Base-by-base conservation (phyloP, 306 rosid species). In the Amphicarpaea edgeworthii region DNA sequence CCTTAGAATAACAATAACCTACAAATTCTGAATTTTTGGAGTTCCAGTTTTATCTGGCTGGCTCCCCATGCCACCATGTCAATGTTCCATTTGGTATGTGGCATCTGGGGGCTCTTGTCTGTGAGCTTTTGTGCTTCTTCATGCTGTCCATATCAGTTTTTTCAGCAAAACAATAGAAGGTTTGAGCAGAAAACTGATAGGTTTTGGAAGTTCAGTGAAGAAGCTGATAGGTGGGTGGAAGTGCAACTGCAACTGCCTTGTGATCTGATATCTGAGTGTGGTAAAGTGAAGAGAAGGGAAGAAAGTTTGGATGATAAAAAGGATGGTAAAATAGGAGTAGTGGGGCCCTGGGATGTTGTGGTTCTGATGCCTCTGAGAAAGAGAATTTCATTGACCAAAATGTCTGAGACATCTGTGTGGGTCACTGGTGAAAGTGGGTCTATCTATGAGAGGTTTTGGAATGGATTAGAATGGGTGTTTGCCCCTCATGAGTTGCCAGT, bases 381-480 rank as follows among this genome's bases (percentile, higher is more conserved):
- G 85, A 88, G 96, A 63, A 70, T 88, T 77, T 94, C 96, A 2
- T 84, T 94, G 95, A 90, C 86, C 70, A 90, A 69, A 85, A 79
- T 94, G 87, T 88, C 93, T 28, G 96, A 87, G 46, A 78, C 83
- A 51, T 91, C 97, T n/a, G 66, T 90, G 46, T 94, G 97, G 98
- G 66, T 94, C 68, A 94, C 90, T 73, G 95, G 95, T 72, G 89
- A 83, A 80, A 94, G 97, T 86, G 98, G 98, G 3, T 88, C 88
- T 6, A 94, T 94, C 55, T 91, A 87, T 80, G 98, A 94, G 91
- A 91, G 97, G 86, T 90, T 88, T 81, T 94, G 97, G 98, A 94
- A 94, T 87, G 97, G 95, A 70, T 81, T 90, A n/a, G 96, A 91
- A 80, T 94, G 98, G 97, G 95, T 89, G 43, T 40, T 88, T 51